Evolutionary conservation across 1,284 basidiomycete species (phyloP).

Genomic region (Porodaedalea pini): DNA sequence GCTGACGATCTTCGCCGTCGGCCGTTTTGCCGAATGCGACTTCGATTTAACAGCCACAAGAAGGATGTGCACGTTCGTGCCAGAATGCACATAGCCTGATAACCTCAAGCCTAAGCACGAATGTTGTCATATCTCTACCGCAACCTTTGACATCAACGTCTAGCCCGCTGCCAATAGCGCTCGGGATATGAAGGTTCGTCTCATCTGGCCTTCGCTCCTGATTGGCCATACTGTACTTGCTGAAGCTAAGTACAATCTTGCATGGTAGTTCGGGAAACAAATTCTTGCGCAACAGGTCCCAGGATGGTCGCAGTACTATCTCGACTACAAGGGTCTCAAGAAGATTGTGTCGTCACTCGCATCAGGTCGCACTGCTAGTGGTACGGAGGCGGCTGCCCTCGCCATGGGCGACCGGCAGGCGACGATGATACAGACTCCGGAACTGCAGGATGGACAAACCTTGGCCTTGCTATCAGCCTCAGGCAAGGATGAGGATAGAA

Average conservation of each 20-base stretch:
- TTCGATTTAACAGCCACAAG: not conserved
- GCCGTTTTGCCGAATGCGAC: not conserved
- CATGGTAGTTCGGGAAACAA: conserved; percentile 90
- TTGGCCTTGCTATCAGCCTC: conserved; percentile 51
- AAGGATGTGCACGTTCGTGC: conserved; percentile 17
- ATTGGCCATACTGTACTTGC: conserved; percentile 6
- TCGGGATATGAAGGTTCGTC: conserved; percentile 35
- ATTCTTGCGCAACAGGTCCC: conserved; percentile 96
- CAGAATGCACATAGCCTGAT: not conserved
- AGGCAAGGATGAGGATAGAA: conserved; percentile 63
- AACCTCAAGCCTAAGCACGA: not conserved
- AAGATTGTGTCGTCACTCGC: conserved; percentile 99
- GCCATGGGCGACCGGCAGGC: conserved; percentile 79
- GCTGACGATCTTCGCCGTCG: not conserved
- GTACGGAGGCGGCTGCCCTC: conserved; percentile 81
- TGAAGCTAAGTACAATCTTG: conserved; percentile 16
- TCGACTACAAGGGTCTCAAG: conserved; percentile 98
- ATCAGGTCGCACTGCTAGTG: conserved; percentile 77
- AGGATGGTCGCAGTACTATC: conserved; percentile 94
- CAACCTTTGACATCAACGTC: conserved; percentile 1
- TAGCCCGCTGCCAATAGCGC: conserved; percentile 3
- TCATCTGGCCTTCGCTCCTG: conserved; percentile 11
- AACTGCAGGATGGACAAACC: conserved; percentile 15
- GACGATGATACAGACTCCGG: not conserved
- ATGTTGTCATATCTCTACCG: not conserved